Base-by-base conservation (phyloP, 352 stramenopile species). In the Globisporangium viniferum region DNA sequence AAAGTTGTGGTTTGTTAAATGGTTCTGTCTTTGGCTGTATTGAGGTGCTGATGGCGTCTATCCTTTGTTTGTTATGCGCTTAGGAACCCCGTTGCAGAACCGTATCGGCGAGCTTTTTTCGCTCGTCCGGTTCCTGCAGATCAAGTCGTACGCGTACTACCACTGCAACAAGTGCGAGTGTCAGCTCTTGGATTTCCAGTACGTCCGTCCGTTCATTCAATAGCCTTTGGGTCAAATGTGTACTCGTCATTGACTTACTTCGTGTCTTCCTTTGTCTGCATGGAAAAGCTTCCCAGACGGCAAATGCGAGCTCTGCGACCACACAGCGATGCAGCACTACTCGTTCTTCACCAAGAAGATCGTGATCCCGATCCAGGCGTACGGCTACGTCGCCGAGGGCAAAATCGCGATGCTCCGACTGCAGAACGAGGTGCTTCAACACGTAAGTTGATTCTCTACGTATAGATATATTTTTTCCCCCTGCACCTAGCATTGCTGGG, bases 261-360 rank as follows among this genome's bases (percentile, higher is more conserved):
- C 15, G 5, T 48, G 44, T 79, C 49, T 55, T 36, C 78, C 53
- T 51, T 64, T 77, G n/a, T 77, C 39, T 27, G 12, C 8, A 18
- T 31, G 60, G 5, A 33, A 15, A 48, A 92, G 83, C 53, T 91
- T 93, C 33, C 79, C 82, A n/a, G 72, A 88, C 31, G 86, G 86
- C 31, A 95, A 91, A 51, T 98, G 95, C 73, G 80, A 92, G 39
- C 76, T 93, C 29, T 99, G 98, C 73, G 82, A 88, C 0, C 97
- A 99, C 77, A 81, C 85, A 7, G 81, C 94, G 5, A 98, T 99
- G 74, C 85, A 97, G 60, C 98, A 99, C 77, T 99, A 94, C 72
- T 98, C 94, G 10, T 97, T 95, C 73, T 99, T 99, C 70, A 99
- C 99, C 78, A 98, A 98, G 71, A 95, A 98, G 63, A 92, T 99